Evolutionary conservation across 257 asterid genomes (phyloP), one percentile per base, ranked within the genome.

Genomic region (Leptodermis oblonga): DNA sequence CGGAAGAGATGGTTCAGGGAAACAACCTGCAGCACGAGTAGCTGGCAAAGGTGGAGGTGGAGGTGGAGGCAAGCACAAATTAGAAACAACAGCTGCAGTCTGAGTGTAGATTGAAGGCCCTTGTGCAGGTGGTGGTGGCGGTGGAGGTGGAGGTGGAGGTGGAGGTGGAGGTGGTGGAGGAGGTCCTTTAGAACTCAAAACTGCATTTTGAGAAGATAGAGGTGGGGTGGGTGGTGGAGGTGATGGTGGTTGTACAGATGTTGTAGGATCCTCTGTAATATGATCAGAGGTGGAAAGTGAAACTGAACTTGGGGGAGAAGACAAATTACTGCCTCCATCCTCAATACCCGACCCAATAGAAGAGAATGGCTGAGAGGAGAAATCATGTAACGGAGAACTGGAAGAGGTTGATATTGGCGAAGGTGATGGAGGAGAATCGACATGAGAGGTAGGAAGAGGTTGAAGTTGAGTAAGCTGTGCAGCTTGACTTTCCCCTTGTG

Each of bases 401-500:
- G 69, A 41, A 25, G 58, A 60, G 39, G 67, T 25, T 1, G 70
- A 52, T 9, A 52, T 64, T 5, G 71, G 39, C 3, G 76, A 63
- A 11, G 76, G 73, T 9, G 75, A 62, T 2, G 43, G 73, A 17
- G 87, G 76, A 1, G 78, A 70, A 15, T 30, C 22, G 28, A 46
- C 45, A 64, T 33, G 45, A 34, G 51, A 67, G 52, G 46, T 61
- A 30, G 72, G 65, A 46, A 39, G 65, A 69, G 62, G 17, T 53
- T 69, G 70, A 74, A 71, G 69, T 37, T 70, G 69, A 84, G 71
- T 70, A 67, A 20, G 69, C 58, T 78, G 74, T 61, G 69, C 72
- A 52, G 81, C 73, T 80, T 85, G 85, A 77, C 65, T 13, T 72
- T 65, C 82, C 52, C 70, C 78, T 42, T 70, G 64, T 31, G 75